phyloP scores from a whole-genome alignment of 208 protist genomes.

The Balamuthia mandrillaris region DNA sequence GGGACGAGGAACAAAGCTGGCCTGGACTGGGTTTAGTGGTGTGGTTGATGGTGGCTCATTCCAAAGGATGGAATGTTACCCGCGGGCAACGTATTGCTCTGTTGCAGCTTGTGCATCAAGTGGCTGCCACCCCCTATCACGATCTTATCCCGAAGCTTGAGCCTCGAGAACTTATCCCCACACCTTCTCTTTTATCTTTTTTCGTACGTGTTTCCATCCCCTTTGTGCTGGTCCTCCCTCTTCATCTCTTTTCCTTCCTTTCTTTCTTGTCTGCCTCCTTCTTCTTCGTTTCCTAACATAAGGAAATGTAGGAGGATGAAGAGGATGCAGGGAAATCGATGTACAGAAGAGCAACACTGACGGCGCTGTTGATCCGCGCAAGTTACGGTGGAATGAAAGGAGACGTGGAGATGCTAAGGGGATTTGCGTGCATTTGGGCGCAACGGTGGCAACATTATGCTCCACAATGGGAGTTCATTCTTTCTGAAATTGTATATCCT shows the following conservation, averaged over 20 bases:
- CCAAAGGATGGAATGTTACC: neutral
- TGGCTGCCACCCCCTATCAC: neutral
- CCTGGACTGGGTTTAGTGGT: no score
- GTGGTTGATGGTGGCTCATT: constrained; percentile 18
- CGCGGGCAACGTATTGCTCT: neutral
- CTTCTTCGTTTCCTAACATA: no score
- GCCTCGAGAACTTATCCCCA: no score
- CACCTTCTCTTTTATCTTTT: no score
- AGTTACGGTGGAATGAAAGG: constrained; percentile 31
- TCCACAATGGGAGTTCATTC: no score
- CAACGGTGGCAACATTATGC: neutral
- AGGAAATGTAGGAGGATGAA: neutral
- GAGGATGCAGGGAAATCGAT: neutral
- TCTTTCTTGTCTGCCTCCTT: no score
- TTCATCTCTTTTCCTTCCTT: no score
- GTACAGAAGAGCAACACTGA: no score
- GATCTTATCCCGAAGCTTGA: neutral
- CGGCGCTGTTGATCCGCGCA: neutral
- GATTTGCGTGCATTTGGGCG: neutral
- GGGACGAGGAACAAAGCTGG: no score
- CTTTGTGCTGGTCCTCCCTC: no score
- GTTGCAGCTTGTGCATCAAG: neutral
- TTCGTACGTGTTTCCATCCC: no score
- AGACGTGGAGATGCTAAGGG: neutral
- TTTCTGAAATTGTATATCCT: no score